Percentiles rank a stretch among this genome's conserved stretches.
phyloP scores from a whole-genome alignment of 371 early-diverging fungal genomes.

The Conidiobolus incongruus region DNA sequence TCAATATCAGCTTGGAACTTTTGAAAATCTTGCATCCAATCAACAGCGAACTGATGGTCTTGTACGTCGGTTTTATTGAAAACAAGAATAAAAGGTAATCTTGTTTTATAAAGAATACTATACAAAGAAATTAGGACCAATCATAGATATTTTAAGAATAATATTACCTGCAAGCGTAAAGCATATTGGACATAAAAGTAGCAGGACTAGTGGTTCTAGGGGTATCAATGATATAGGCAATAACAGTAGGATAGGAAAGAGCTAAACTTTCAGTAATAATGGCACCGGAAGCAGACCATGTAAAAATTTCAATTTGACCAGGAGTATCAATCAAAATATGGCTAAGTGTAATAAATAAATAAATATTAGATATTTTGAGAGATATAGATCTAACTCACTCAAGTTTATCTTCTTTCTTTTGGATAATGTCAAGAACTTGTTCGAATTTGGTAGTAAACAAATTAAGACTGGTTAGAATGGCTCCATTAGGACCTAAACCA shows the following conservation, averaged over 20 bases:
- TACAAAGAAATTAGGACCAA: background rate
- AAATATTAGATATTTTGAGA: background rate
- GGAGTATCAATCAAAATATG: constrained; percentile 97
- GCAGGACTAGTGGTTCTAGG: constrained; percentile 80
- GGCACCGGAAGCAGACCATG: constrained; percentile 97
- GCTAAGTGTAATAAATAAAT: constrained; percentile 14
- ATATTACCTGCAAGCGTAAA: constrained; percentile 74
- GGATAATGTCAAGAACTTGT: constrained; percentile 70
- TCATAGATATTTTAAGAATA: background rate
- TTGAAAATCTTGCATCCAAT: constrained; percentile 97
- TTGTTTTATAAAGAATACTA: constrained; percentile 86
- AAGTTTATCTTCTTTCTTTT: constrained; percentile 44
- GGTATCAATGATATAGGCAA: constrained; percentile 95
- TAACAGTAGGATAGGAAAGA: constrained; percentile 73
- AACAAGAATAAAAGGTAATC: constrained; percentile 80
- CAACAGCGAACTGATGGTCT: constrained; percentile 62
- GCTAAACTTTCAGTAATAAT: constrained; percentile 93
- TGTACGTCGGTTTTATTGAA: constrained; percentile 97
- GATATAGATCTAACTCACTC: constrained; percentile 23
- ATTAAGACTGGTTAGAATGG: constrained; percentile 91
- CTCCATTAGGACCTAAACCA: constrained; percentile 98
- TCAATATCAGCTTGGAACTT: constrained; percentile 70
- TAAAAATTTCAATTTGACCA: constrained; percentile 99
- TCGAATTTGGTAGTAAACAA: constrained; percentile 94
- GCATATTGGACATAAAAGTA: constrained; percentile 99